Evolutionary conservation across 352 stramenopile genomes (phyloP).

Genomic region (Globisporangium camurandrum): DNA sequence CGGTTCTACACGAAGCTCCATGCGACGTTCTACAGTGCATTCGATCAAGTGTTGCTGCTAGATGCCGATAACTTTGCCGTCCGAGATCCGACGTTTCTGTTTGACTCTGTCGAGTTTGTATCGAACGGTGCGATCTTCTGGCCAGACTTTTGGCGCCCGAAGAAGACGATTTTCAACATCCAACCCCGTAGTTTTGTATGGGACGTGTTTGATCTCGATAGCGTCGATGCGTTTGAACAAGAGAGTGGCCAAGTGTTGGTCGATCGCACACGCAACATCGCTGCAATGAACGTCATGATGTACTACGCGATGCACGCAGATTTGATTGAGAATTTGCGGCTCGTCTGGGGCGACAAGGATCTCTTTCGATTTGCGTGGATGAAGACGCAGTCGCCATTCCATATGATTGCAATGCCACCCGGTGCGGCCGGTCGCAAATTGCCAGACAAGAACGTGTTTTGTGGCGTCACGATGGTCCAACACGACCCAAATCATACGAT

Average conservation of each 20-base stretch:
- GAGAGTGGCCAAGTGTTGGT: slow-evolving; percentile 72
- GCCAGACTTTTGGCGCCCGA: slow-evolving; percentile 67
- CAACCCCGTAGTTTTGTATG: slow-evolving; percentile 55
- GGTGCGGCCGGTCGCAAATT: slow-evolving; percentile 39
- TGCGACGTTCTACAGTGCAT: slow-evolving; percentile 64
- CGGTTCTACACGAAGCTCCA: slow-evolving; percentile 70
- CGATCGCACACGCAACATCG: slow-evolving; percentile 30
- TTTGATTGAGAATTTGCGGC: slow-evolving; percentile 34
- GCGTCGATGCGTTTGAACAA: slow-evolving; percentile 73
- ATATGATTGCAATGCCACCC: slow-evolving; percentile 48
- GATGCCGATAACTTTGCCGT: slow-evolving; percentile 75
- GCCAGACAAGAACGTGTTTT: slow-evolving; percentile 47
- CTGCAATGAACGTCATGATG: slow-evolving; percentile 53
- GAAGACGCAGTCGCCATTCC: slow-evolving; percentile 50
- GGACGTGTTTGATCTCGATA: slow-evolving; percentile 48
- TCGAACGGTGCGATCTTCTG: slow-evolving; percentile 59
- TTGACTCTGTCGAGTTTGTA: slow-evolving; percentile 38
- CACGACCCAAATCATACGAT: slow-evolving; percentile 37
- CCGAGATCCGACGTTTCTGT: slow-evolving; percentile 56
- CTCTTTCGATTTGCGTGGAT: slow-evolving; percentile 73
- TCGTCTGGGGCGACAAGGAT: slow-evolving; percentile 77
- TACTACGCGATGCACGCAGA: slow-evolving; percentile 44
- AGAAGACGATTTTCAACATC: slow-evolving; percentile 75
- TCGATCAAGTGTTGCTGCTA: slow-evolving; percentile 68
- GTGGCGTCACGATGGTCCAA: slow-evolving; percentile 67